These are phyloP conservation scores for Lasiosphaeriaceae sp. DNA, from an alignment of 495 filamentous ascomycete genomes.

Conservation along the genomic window DNA sequence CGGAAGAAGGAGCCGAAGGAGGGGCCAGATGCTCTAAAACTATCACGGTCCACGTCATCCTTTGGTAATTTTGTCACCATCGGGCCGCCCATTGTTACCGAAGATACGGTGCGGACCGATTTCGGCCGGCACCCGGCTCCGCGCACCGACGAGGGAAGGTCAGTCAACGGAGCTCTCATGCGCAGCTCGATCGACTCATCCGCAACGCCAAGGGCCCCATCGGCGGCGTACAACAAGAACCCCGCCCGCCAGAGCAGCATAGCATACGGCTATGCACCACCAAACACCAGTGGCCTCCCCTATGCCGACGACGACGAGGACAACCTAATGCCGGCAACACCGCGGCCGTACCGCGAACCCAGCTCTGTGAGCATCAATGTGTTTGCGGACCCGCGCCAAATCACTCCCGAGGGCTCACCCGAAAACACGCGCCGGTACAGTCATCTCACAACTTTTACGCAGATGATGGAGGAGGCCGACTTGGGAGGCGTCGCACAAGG, in stretches of 20 bases:
- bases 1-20: conserved; percentile 22
- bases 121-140: conserved; percentile 25
- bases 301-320: conserved; percentile 8
- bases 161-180: conserved; percentile 4
- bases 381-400: conserved; percentile 57
- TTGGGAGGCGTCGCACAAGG: conserved; percentile 48
- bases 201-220: not conserved
- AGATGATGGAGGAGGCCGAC: conserved; percentile 55
- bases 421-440: conserved; percentile 16
- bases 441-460: conserved; percentile 57
- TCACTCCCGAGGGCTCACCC: conserved; percentile 22
- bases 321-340: conserved; percentile 10
- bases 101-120: conserved; percentile 31
- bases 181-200: conserved; percentile 1
- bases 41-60: conserved; percentile 41
- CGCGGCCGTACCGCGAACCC: conserved; percentile 40
- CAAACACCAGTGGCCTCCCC: not conserved
- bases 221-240: not conserved
- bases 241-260: conserved; percentile 12
- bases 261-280: conserved; percentile 16
- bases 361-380: conserved; percentile 67
- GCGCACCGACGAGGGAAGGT: not conserved
- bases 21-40: conserved; percentile 22
- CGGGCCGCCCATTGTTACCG: conserved; percentile 31
- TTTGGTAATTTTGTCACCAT: conserved; percentile 45